Evolutionary conservation across 192 early-diverging fungal genomes (phyloP), one percentile per base, ranked within the genome.

Genomic region (Gamsiella multidivaricata): DNA sequence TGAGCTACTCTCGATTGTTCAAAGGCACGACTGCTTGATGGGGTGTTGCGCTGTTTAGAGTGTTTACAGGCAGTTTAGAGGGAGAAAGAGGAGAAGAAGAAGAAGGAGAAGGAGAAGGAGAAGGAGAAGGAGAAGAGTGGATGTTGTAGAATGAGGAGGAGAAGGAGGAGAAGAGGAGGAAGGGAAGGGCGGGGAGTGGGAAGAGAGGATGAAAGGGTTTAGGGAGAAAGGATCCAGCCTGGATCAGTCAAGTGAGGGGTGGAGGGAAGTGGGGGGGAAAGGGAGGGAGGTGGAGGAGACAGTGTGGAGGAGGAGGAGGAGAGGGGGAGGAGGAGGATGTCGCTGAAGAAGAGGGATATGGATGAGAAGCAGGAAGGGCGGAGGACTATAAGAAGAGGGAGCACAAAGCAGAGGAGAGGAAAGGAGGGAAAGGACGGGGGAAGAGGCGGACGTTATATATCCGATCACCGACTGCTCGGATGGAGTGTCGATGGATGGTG

Each of bases 291-390:
- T 15, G 7, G 39, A 31, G 49, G 39, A 29, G 50, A 18, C 29
- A 34, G 59, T 42, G 59, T 28, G 46, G 59, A 49, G 59, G 59
- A 22, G 41, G 18, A 18, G 31, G 54, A 36, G 33, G 31, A 46
- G 31, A 41, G 42, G 33, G 23, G 5, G 45, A 32, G 59, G 28
- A 23, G n/a, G n/a, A n/a, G n/a, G n/a, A n/a, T n/a, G n/a, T n/a
- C n/a, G n/a, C n/a, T n/a, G n/a, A n/a, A n/a, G n/a, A n/a, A n/a
- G n/a, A n/a, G n/a, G n/a, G n/a, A n/a, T n/a, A n/a, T n/a, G n/a
- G n/a, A n/a, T n/a, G n/a, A n/a, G n/a, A n/a, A n/a, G n/a, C n/a
- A n/a, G n/a, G n/a, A n/a, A n/a, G n/a, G n/a, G n/a, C n/a, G n/a
- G n/a, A n/a, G n/a, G n/a, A n/a, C n/a, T n/a, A n/a, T n/a, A n/a